Conservation (phyloP, 2,329 filamentous ascomycete genomes). For the Allantophomopsis cytisporea region DNA sequence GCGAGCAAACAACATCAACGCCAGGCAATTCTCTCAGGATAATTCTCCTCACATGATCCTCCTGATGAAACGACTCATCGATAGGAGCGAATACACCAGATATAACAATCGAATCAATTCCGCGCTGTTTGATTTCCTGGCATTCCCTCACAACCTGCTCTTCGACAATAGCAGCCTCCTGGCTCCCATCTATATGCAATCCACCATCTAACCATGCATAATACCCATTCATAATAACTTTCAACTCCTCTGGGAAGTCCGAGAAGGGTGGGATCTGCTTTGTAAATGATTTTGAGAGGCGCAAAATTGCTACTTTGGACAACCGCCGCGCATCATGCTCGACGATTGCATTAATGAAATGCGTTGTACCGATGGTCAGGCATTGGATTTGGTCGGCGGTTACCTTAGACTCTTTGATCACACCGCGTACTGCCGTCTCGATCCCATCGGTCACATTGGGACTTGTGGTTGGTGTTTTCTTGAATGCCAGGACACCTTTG, state of each 20-base stretch:
- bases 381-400: slow-evolving; percentile 5
- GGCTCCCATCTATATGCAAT: slow-evolving; percentile 17
- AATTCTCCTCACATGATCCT: slow-evolving; percentile 32
- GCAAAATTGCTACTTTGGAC: slow-evolving; percentile 35
- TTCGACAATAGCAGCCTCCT: slow-evolving; percentile 26
- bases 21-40: slow-evolving; percentile 29
- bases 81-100: slow-evolving; percentile 44
- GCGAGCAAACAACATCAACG: slow-evolving; percentile 34
- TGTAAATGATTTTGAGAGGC: slow-evolving; percentile 31
- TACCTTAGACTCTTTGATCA: slow-evolving; percentile 9
- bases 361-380: slow-evolving; percentile 21
- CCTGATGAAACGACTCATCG: slow-evolving; percentile 36
- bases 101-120: slow-evolving; percentile 34
- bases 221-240: slow-evolving; percentile 29
- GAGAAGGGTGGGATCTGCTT: slow-evolving; percentile 33
- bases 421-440: slow-evolving; percentile 7
- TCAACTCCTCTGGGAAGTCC: slow-evolving; percentile 31
- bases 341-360: slow-evolving; percentile 36
- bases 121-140: slow-evolving; percentile 6
- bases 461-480: slow-evolving; percentile 19
- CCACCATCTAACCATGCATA: slow-evolving; percentile 33
- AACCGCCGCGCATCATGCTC: slow-evolving; percentile 33
- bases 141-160: slow-evolving; percentile 10
- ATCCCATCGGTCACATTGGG: slow-evolving; percentile 12
- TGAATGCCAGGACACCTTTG: slow-evolving; percentile 14